Conservation (phyloP, 202 grass and related monocot species). For the Saccharum hybrid region DNA sequence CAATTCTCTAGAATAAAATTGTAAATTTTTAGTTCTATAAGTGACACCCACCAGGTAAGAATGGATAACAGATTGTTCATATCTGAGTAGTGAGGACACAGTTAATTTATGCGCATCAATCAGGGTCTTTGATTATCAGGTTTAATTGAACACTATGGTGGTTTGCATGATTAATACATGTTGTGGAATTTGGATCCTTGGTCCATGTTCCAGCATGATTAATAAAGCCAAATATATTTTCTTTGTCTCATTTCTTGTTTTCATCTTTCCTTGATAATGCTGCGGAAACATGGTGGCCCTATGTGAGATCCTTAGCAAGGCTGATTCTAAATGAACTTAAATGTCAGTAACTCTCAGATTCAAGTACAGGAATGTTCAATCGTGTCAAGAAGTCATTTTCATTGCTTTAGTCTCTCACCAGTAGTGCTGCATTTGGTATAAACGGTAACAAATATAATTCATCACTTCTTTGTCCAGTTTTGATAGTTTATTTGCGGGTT, state of each 20-base stretch:
- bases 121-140: neutral
- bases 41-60: neutral
- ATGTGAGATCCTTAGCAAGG: neutral
- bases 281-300: neutral
- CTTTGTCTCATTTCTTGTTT: conserved; percentile 1
- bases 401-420: neutral
- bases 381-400: neutral
- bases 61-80: neutral
- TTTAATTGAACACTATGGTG: neutral
- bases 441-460: neutral
- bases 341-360: neutral
- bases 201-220: neutral
- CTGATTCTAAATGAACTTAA: conserved; percentile 5
- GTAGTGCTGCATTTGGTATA: neutral
- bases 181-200: neutral
- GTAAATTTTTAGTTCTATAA: neutral
- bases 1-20: neutral
- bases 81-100: neutral
- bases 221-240: neutral
- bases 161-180: neutral
- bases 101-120: neutral
- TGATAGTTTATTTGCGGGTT: neutral
- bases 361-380: neutral
- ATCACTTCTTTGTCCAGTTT: neutral
- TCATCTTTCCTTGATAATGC: neutral